A percentile compares a stretch with the other conserved stretches of the same genome.
phyloP scores from a whole-genome alignment of 2,329 filamentous ascomycete genomes.

The Colletotrichum sp. region DNA sequence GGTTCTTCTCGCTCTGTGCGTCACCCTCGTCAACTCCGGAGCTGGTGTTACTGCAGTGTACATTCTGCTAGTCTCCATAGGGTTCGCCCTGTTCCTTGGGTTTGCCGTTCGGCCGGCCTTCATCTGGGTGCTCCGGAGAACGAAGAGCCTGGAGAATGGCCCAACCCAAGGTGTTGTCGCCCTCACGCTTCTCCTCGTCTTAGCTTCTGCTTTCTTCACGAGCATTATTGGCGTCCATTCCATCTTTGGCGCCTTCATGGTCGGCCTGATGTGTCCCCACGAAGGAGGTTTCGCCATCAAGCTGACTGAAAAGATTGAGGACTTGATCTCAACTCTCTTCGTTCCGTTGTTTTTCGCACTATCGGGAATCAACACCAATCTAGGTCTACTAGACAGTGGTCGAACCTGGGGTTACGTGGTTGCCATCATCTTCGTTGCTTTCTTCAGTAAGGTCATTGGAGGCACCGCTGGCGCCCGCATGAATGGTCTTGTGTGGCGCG shows the following conservation, averaged over 20 bases:
- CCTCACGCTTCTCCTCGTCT: slow-evolving; percentile 78
- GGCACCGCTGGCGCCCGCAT: slow-evolving; percentile 80
- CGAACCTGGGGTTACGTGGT: slow-evolving; percentile 91
- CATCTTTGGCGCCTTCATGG: slow-evolving; percentile 92
- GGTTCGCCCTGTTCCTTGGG: slow-evolving; percentile 78
- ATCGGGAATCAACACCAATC: slow-evolving; percentile 86
- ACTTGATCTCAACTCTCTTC: slow-evolving; percentile 83
- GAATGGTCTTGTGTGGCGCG: slow-evolving; percentile 85
- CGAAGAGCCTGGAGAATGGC: slow-evolving; percentile 82
- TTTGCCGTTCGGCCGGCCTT: slow-evolving; percentile 77
- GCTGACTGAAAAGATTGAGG: slow-evolving; percentile 91
- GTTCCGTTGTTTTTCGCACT: slow-evolving; percentile 92
- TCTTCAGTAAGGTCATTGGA: slow-evolving; percentile 83
- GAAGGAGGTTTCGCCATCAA: slow-evolving; percentile 91
- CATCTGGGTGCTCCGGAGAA: slow-evolving; percentile 74
- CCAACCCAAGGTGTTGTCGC: slow-evolving; percentile 86
- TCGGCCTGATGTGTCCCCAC: slow-evolving; percentile 88
- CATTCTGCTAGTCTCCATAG: slow-evolving; percentile 78
- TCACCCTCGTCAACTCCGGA: slow-evolving; percentile 88
- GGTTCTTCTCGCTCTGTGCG: slow-evolving; percentile 91
- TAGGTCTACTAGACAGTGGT: slow-evolving; percentile 82
- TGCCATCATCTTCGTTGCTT: slow-evolving; percentile 81
- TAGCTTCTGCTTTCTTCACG: slow-evolving; percentile 86
- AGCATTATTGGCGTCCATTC: slow-evolving; percentile 90
- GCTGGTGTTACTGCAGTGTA: slow-evolving; percentile 84